Evolutionary conservation across 2,329 filamentous ascomycete species (phyloP).

Genomic region (Mariannaea elegans): DNA sequence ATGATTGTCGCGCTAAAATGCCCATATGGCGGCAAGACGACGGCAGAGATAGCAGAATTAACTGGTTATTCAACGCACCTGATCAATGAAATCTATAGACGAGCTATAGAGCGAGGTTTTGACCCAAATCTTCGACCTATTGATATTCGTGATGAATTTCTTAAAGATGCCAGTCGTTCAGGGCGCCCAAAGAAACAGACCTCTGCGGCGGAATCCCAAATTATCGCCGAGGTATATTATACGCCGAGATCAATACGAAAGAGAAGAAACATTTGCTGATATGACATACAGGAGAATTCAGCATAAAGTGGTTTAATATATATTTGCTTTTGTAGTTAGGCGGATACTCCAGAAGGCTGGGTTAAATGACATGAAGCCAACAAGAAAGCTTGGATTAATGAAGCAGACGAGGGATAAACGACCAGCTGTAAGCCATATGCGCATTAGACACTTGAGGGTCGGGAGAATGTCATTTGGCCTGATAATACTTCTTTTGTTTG

Average conservation of each 20-base stretch:
- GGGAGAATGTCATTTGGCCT: slow-evolving; percentile 27
- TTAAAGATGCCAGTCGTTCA: neutral
- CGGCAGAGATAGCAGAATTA: neutral
- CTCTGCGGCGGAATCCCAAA: neutral
- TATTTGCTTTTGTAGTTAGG: neutral
- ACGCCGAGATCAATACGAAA: slow-evolving; percentile 1
- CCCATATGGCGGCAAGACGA: neutral
- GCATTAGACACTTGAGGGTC: slow-evolving; percentile 21
- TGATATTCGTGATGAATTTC: neutral
- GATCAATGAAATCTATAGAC: slow-evolving; percentile 15
- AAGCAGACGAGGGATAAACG: neutral
- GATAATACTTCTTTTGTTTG: slow-evolving; percentile 27
- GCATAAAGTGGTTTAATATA: no score
- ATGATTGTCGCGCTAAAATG: neutral
- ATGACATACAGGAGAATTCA: slow-evolving; percentile 2
- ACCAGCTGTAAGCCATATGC: neutral
- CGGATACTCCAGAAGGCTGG: slow-evolving; percentile 11
- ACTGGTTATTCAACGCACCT: neutral
- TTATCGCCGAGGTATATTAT: slow-evolving; percentile 14
- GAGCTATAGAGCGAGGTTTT: slow-evolving; percentile 13
- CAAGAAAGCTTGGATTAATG: slow-evolving; percentile 13
- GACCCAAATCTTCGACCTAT: slow-evolving; percentile 10
- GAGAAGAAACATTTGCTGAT: slow-evolving; percentile 20
- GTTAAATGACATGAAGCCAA: slow-evolving; percentile 16
- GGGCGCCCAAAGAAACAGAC: neutral